Conservation (phyloP, 2,329 filamentous ascomycete genomes). For the Fusarium mangiferae region DNA sequence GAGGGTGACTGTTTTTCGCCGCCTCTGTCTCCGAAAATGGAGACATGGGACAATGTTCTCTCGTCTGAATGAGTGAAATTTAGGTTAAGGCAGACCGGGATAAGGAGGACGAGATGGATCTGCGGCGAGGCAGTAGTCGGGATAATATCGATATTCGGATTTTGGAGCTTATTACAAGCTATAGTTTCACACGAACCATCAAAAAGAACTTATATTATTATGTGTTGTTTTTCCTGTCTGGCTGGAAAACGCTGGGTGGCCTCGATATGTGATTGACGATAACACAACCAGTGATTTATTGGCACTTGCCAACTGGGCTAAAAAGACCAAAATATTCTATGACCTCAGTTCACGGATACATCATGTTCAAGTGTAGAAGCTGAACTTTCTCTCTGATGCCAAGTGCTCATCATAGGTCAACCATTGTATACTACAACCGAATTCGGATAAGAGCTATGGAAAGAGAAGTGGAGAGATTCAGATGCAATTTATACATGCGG, state of each 20-base stretch:
- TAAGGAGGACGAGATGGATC: no score
- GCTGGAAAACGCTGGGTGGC: not conserved
- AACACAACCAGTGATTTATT: not conserved
- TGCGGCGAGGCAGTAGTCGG: no score
- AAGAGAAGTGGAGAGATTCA: not conserved
- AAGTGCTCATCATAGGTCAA: not conserved
- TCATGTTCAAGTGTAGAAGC: not conserved
- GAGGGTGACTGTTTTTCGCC: no score
- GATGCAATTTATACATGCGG: not conserved
- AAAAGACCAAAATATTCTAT: not conserved
- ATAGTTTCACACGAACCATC: no score
- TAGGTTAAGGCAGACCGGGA: no score
- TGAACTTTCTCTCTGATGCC: not conserved
- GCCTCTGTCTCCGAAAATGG: no score
- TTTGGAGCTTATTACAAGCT: no score
- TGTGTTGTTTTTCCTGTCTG: not conserved
- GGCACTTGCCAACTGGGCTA: not conserved
- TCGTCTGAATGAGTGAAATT: no score
- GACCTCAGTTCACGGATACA: not conserved
- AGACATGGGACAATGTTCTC: no score
- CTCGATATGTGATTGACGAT: not conserved
- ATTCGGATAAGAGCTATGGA: not conserved
- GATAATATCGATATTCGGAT: no score
- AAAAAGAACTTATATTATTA: not conserved
- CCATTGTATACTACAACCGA: not conserved